Conservation (phyloP, 192 early-diverging fungal species). For the Backusella morwellensis region DNA sequence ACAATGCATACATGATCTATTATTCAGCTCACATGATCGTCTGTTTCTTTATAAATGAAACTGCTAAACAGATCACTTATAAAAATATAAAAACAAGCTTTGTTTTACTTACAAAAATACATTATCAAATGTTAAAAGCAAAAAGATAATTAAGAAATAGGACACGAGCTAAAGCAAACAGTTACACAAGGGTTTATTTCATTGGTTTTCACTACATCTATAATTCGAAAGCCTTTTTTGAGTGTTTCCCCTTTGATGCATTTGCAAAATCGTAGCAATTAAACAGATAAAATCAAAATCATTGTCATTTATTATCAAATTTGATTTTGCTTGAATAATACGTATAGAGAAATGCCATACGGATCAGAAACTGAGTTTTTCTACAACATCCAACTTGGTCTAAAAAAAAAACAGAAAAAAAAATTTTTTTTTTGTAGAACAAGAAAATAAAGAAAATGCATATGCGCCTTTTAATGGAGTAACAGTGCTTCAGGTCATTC, state of each 20-base stretch:
- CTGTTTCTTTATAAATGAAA: not conserved
- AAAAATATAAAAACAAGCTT: not conserved
- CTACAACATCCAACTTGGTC: not conserved
- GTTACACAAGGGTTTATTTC: not conserved
- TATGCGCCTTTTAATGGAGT: not conserved
- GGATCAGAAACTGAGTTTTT: not conserved
- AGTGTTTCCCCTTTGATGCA: not conserved
- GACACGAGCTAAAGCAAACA: not conserved
- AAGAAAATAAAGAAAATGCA: not conserved
- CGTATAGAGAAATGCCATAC: not conserved
- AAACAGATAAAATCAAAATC: not conserved
- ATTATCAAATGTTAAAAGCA: not conserved
- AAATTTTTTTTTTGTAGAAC: not conserved
- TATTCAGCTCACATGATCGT: not conserved
- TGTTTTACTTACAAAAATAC: not conserved
- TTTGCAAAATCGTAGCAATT: not conserved
- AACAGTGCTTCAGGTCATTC: not conserved
- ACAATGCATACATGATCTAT: not conserved
- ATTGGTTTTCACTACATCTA: not conserved
- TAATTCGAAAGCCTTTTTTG: not conserved
- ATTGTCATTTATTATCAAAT: not conserved
- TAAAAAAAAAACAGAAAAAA: not conserved
- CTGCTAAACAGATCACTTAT: not conserved
- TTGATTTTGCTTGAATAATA: not conserved
- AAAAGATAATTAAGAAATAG: not conserved